Percentiles rank a stretch among this genome's conserved stretches.
Conservation (phyloP, 2,329 filamentous ascomycete genomes). For the Fusarium sp. region DNA sequence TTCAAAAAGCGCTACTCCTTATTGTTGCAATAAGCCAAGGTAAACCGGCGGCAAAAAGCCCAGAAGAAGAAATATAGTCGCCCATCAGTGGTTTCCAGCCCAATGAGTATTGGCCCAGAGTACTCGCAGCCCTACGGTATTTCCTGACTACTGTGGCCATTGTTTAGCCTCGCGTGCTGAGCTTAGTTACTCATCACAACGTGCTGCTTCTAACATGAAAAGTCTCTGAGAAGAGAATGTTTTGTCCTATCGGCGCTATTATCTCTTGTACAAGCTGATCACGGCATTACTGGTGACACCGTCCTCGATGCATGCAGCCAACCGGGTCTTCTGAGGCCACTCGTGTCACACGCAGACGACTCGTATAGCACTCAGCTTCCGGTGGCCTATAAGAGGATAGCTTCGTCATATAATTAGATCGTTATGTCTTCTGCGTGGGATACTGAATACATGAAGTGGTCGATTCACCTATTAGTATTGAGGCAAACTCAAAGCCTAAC, state of each 20-base stretch:
- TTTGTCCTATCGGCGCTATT: conserved; percentile 1
- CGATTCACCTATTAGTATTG: neutral
- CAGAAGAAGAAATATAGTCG: neutral
- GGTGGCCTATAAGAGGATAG: conserved; percentile 3
- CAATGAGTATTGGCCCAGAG: neutral
- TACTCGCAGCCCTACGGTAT: neutral
- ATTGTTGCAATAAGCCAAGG: neutral
- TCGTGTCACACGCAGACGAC: conserved; percentile 7
- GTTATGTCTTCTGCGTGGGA: neutral
- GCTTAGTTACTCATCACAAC: neutral
- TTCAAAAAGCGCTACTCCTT: neutral
- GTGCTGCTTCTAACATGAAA: neutral
- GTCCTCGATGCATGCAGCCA: conserved; percentile 17
- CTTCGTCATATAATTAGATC: neutral
- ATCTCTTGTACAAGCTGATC: neutral
- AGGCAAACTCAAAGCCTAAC: neutral
- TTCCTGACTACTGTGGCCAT: neutral
- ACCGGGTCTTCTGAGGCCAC: conserved; percentile 5
- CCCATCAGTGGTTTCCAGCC: neutral
- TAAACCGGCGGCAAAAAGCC: neutral
- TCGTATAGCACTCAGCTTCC: conserved; percentile 22
- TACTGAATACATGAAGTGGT: neutral
- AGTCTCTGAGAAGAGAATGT: neutral
- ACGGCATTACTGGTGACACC: neutral
- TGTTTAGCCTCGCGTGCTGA: neutral